phyloP scores from a whole-genome alignment of 306 rosid species.

The Acacia crassicarpa region DNA sequence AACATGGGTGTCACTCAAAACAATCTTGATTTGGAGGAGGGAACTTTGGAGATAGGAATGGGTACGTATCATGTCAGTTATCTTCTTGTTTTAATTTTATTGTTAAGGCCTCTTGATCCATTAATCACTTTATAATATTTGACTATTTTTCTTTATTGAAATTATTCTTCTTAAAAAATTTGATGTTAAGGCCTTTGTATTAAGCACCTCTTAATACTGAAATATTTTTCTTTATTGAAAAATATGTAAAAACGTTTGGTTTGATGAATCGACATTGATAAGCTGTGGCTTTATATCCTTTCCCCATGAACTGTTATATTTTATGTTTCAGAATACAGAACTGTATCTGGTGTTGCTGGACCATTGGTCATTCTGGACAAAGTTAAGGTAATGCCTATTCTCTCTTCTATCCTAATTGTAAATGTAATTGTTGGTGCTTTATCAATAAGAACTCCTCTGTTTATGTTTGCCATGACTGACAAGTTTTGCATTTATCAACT shows the following conservation, averaged over 20 bases:
- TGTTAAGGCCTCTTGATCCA: neutral
- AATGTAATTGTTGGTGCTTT: slow-evolving; percentile 13
- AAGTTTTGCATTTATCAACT: slow-evolving; percentile 26
- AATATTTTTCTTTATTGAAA: neutral
- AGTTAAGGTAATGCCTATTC: slow-evolving; percentile 67
- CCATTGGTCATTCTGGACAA: slow-evolving; percentile 96
- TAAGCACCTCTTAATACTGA: neutral
- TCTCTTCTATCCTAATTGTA: slow-evolving; percentile 12
- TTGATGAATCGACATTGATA: slow-evolving; percentile 20
- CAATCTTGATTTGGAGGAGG: slow-evolving; percentile 63
- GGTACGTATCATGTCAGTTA: slow-evolving; percentile 50
- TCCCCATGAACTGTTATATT: neutral
- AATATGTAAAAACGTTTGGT: neutral
- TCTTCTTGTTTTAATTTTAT: neutral
- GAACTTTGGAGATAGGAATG: slow-evolving; percentile 88
- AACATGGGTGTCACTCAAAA: slow-evolving; percentile 66
- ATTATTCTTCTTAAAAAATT: too few relatives aligned
- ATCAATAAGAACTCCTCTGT: slow-evolving; percentile 6
- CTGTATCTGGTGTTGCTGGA: slow-evolving; percentile 99
- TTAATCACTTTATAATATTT: neutral
- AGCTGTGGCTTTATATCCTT: neutral
- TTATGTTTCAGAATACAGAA: slow-evolving; percentile 80
- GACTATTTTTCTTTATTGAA: neutral
- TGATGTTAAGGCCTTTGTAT: neutral
- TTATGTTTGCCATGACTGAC: slow-evolving; percentile 25